A percentile compares a stretch with the other conserved stretches of the same genome.
phyloP scores from a whole-genome alignment of 2,329 filamentous ascomycete genomes.

The Tolypocladium cylindrosporum region DNA sequence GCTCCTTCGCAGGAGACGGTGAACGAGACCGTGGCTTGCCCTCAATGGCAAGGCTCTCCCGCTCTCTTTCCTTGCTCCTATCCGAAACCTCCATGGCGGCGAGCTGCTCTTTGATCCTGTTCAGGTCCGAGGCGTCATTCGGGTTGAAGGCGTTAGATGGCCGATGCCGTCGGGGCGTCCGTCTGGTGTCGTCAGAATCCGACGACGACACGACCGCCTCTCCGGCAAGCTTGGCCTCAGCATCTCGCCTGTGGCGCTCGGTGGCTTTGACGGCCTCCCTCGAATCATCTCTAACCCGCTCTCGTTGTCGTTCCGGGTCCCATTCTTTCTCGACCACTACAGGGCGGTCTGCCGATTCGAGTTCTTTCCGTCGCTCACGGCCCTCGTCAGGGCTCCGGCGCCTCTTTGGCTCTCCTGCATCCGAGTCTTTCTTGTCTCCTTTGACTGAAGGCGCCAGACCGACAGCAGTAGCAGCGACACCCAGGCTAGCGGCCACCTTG shows the following conservation, averaged over 20 bases:
- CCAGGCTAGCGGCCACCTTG: conserved; percentile 36
- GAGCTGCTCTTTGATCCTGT: conserved; percentile 39
- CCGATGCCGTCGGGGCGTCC: conserved; percentile 25
- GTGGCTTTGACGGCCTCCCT: conserved; percentile 8
- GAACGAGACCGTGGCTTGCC: conserved; percentile 7
- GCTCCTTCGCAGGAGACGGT: conserved; percentile 9
- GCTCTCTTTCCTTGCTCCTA: conserved; percentile 7
- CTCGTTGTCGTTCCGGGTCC: conserved; percentile 8
- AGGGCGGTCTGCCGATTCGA: conserved; percentile 10
- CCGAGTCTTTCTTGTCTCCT: conserved; percentile 26
- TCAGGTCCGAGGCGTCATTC: conserved; percentile 39
- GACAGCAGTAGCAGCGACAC: conserved; percentile 37
- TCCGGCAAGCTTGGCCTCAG: conserved; percentile 25
- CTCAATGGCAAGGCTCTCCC: background rate
- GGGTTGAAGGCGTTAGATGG: conserved; percentile 37
- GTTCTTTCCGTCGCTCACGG: conserved; percentile 11
- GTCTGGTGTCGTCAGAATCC: conserved; percentile 31
- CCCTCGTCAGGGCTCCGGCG: conserved; percentile 23
- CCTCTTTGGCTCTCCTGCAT: conserved; percentile 15
- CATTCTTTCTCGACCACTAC: conserved; percentile 6
- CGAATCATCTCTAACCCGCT: conserved; percentile 8
- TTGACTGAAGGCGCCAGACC: conserved; percentile 28
- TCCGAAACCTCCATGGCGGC: conserved; percentile 27
- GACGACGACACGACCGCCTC: conserved; percentile 25
- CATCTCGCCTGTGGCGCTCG: conserved; percentile 25